These are phyloP conservation scores for Backusella australiensis DNA, from an alignment of 192 early-diverging fungal species.

Conservation along the genomic window DNA sequence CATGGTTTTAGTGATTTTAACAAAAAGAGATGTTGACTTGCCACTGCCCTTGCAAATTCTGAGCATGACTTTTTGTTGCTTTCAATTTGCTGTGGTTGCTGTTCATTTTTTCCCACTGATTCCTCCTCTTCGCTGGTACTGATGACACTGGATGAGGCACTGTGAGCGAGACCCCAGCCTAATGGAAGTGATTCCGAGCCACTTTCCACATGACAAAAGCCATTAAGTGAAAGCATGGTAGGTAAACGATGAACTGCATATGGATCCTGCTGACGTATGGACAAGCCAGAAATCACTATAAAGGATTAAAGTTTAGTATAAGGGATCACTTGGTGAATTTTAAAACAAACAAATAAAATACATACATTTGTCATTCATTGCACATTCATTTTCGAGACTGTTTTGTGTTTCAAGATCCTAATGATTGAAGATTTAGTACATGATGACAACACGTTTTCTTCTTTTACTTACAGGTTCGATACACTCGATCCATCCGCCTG, in stretches of 20 bases:
- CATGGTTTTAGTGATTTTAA: constrained; percentile 27
- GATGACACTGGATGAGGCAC: background rate
- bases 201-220: constrained; percentile 27
- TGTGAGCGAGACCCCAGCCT: constrained; percentile 26
- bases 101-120: background rate
- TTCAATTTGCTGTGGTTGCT: background rate
- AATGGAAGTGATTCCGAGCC: constrained; percentile 25
- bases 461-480: constrained; percentile 35
- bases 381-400: constrained; percentile 21
- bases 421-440: background rate
- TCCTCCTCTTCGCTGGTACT: background rate
- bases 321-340: background rate
- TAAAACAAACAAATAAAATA: background rate
- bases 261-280: constrained; percentile 32
- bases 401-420: constrained; percentile 32
- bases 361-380: constrained; percentile 32
- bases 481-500: constrained; percentile 51
- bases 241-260: constrained; percentile 26
- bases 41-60: constrained; percentile 27
- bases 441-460: no score
- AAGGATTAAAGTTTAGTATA: background rate
- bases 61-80: constrained; percentile 7
- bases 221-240: constrained; percentile 29
- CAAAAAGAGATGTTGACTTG: constrained; percentile 20
- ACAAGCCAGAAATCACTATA: constrained; percentile 23